Percentiles rank a stretch among this genome's conserved stretches.
These are phyloP conservation scores for Magnusiomyces suaveolens DNA, from an alignment of 1,139 yeast genomes.

Conservation along the genomic window DNA sequence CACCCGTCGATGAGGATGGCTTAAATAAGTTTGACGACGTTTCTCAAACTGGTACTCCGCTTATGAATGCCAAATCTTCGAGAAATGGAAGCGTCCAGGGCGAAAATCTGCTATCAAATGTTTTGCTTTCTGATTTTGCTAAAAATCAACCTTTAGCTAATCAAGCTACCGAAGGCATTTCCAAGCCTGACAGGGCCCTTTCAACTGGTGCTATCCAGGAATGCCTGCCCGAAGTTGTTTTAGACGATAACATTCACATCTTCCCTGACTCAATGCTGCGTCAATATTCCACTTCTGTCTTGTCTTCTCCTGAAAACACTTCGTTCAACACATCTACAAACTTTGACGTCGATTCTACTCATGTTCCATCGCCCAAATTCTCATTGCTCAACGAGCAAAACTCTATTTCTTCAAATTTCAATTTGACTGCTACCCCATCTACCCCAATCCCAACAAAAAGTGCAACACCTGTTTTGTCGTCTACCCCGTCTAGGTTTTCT, in stretches of 20 bases:
- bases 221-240: constrained; percentile 65
- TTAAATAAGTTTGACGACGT: background rate
- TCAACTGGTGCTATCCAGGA: constrained; percentile 16
- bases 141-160: background rate
- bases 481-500: constrained; percentile 1
- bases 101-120: background rate
- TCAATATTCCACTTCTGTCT: constrained; percentile 45
- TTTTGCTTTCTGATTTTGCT: background rate
- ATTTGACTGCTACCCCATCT: background rate
- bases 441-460: background rate
- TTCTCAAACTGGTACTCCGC: background rate
- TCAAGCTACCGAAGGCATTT: background rate
- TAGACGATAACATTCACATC: constrained; percentile 83
- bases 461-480: constrained; percentile 8
- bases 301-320: constrained; percentile 9
- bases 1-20: constrained; percentile 21
- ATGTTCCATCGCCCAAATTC: background rate
- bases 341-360: background rate
- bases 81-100: constrained; percentile 59
- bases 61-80: constrained; percentile 65
- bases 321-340: background rate
- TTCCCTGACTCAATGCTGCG: constrained; percentile 70
- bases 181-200: background rate
- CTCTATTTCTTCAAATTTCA: background rate
- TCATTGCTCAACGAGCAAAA: background rate